Evolutionary conservation across 345 rosid species (phyloP), one percentile per base, ranked within the genome.

Genomic region (Limnanthes douglasii): DNA sequence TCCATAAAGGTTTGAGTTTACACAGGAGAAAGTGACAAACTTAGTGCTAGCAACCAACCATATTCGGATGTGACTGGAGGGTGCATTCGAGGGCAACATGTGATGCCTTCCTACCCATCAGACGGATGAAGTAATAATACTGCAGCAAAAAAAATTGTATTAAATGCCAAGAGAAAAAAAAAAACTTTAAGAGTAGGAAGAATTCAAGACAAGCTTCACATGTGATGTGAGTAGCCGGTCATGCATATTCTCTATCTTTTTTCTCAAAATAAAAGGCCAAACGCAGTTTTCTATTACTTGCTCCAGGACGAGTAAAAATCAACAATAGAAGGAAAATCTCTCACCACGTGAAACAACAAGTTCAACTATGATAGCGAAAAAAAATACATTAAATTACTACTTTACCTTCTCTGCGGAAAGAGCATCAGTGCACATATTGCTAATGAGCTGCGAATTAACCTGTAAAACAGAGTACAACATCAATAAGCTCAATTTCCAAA

Each of bases 371-470:
- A n/a, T n/a, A n/a, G n/a, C n/a, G n/a, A n/a, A n/a, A n/a, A n/a
- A n/a, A n/a, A n/a, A n/a, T n/a, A n/a, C n/a, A n/a, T n/a, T n/a
- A n/a, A 37, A 22, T 20, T 15, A 22, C 17, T 11, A 31, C n/a
- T 36, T 49, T 65, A 84, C 92, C 95, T 92, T 92, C 75, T 85
- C 96, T 8, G 94, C 99, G 30, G 97, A 86, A 26, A 86, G 85
- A 47, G 97, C 99, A 60, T 92, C 99, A 17, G 81, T 80, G 65
- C 99, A 90, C 45, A 72, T 73, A 57, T 90, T 90, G 67, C 99
- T 90, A 60, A 90, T 81, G 56, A 90, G 93, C 64, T 90, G 99
- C 15, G 99, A 81, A 62, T 90, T 90, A 31, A 85, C 96, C 98
- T 90, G 75, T 4, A 42, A 0, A 32, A n/a, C n/a, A n/a, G 19